A percentile compares a stretch with the other conserved stretches of the same genome.
Evolutionary conservation across 805 yeast species (phyloP).

Genomic region (Pichia nanzhaoensis): DNA sequence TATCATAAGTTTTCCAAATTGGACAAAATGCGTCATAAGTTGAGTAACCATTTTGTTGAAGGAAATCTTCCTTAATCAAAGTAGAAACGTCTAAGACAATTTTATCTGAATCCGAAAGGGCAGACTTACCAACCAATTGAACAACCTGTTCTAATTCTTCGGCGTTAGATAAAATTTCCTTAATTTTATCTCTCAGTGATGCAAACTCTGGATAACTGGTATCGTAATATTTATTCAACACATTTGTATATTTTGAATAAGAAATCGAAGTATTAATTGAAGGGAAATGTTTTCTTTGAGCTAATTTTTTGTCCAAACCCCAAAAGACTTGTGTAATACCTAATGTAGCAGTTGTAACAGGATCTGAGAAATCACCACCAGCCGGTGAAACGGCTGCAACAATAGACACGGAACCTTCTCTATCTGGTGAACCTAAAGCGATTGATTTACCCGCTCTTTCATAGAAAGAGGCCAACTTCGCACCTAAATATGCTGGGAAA

Average conservation of each 20-base stretch:
- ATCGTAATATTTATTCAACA: slow-evolving; percentile 80
- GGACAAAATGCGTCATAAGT: slow-evolving; percentile 99
- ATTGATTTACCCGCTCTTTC: slow-evolving; percentile 98
- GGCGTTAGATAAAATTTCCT: slow-evolving; percentile 91
- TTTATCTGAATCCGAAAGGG: slow-evolving; percentile 93
- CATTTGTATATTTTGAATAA: slow-evolving; percentile 91
- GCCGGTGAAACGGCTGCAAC: slow-evolving; percentile 99
- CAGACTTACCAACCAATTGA: slow-evolving; percentile 97
- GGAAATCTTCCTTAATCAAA: slow-evolving; percentile 93
- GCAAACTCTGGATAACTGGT: slow-evolving; percentile 88
- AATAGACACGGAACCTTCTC: slow-evolving; percentile 97
- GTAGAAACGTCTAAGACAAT: slow-evolving; percentile 90
- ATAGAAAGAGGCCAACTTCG: slow-evolving; percentile 96
- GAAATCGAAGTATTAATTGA: slow-evolving; percentile 95
- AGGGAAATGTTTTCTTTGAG: slow-evolving; percentile 99
- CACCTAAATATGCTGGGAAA: slow-evolving; percentile 99
- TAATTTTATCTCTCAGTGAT: slow-evolving; percentile 79
- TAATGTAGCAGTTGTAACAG: slow-evolving; percentile 95
- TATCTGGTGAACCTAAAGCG: slow-evolving; percentile 93
- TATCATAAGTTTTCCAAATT: slow-evolving; percentile 95
- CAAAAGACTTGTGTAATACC: slow-evolving; percentile 99
- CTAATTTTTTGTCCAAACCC: slow-evolving; percentile 98
- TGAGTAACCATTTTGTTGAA: slow-evolving; percentile 99
- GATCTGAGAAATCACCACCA: slow-evolving; percentile 99
- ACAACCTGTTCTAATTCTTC: slow-evolving; percentile 99